Conservation (phyloP, 1,284 basidiomycete species). For the Sphagnurus paluster region DNA sequence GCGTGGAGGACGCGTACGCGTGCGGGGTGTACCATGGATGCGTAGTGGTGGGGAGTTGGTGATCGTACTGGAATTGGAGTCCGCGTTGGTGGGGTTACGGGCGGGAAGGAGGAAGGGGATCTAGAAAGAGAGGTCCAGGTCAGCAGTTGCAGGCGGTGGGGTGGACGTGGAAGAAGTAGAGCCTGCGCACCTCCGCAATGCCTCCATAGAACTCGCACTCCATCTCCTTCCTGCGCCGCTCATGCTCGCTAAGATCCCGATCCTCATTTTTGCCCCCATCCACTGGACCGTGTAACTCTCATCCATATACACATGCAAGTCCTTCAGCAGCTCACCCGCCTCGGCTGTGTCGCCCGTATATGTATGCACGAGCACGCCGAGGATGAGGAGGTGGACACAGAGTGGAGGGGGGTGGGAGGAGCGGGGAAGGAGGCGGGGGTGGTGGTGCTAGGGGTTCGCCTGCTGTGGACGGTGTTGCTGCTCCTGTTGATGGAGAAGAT, state of each 20-base stretch:
- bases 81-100: neutral
- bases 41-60: constrained; percentile 35
- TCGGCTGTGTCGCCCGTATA: constrained; percentile 49
- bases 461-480: no score
- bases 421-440: no score
- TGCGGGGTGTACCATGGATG: constrained; percentile 66
- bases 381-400: constrained; percentile 44
- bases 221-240: neutral
- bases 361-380: constrained; percentile 58
- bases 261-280: constrained; percentile 13
- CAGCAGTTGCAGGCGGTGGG: constrained; percentile 6
- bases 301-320: constrained; percentile 64
- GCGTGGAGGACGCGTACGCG: constrained; percentile 60
- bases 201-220: neutral
- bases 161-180: no score
- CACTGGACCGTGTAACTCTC: constrained; percentile 30
- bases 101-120: constrained; percentile 14
- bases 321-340: constrained; percentile 47
- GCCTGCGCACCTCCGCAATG: neutral
- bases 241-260: constrained; percentile 13
- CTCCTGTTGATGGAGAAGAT: no score
- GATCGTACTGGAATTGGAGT: no score
- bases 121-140: neutral
- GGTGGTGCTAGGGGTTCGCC: no score
- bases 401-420: constrained; percentile 17